These are phyloP conservation scores for Trichoderma citrinoviride DNA, from an alignment of 2,329 filamentous ascomycete species.

Conservation along the genomic window DNA sequence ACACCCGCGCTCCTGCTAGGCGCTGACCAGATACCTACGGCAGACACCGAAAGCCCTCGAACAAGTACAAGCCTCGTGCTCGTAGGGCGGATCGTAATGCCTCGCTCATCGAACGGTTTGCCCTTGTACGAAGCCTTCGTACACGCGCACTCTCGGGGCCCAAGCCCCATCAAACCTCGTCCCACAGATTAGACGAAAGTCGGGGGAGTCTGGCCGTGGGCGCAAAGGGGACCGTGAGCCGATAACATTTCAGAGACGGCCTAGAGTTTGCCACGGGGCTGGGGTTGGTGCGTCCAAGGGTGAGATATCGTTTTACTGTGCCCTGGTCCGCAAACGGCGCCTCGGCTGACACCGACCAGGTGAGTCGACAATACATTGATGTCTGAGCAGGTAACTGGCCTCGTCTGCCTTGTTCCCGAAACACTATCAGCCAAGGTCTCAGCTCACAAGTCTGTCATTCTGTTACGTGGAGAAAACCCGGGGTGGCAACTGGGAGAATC, in stretches of 20 bases:
- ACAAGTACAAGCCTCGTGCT: not conserved
- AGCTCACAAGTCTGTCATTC: not conserved
- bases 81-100: not conserved
- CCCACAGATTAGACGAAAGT: not conserved
- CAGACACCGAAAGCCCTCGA: not conserved
- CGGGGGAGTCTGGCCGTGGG: not conserved
- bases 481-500: not conserved
- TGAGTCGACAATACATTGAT: not conserved
- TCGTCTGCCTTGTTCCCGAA: no score
- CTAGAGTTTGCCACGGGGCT: slow-evolving; percentile 4
- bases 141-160: not conserved
- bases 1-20: not conserved
- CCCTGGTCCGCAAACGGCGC: not conserved
- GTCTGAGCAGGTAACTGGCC: not conserved
- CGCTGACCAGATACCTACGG: not conserved
- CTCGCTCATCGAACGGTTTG: not conserved
- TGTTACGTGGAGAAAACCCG: no score
- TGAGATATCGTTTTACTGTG: not conserved
- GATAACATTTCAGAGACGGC: not conserved
- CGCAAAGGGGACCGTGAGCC: not conserved
- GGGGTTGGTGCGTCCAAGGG: not conserved
- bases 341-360: not conserved
- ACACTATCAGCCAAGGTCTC: not conserved
- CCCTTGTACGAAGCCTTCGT: no score
- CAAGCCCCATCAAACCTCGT: not conserved